Conservation (phyloP, 2,329 filamentous ascomycete genomes). For the Xenosphaeropsis pyriputrescens region DNA sequence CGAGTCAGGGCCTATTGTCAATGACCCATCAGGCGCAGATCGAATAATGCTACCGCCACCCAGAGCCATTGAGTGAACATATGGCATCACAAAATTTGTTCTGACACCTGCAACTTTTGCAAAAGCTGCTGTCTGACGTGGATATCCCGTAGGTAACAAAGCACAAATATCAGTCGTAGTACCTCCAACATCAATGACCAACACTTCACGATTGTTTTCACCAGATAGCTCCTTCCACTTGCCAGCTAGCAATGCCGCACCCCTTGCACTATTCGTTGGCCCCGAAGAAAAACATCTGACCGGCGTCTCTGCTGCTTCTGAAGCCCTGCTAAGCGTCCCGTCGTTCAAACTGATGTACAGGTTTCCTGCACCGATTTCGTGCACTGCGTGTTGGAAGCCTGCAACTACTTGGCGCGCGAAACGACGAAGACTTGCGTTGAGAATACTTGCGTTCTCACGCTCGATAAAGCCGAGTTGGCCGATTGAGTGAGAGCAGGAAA, state of each 20-base stretch:
- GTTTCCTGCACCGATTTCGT: constrained; percentile 30
- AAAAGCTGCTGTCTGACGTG: constrained; percentile 37
- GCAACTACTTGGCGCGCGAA: constrained; percentile 39
- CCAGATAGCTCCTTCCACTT: constrained; percentile 4
- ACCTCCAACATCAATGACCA: constrained; percentile 44
- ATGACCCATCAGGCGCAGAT: constrained; percentile 3
- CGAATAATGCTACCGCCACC: constrained; percentile 26
- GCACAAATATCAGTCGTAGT: constrained; percentile 46
- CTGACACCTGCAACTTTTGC: constrained; percentile 38
- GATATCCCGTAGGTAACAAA: constrained; percentile 39
- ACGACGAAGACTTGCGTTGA: constrained; percentile 42
- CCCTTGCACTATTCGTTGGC: constrained; percentile 45
- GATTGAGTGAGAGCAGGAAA: constrained; percentile 28
- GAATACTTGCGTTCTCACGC: constrained; percentile 41
- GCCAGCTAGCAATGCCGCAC: constrained; percentile 12
- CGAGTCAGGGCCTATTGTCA: constrained; percentile 34
- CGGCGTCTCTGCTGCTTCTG: constrained; percentile 33
- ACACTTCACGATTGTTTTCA: constrained; percentile 12
- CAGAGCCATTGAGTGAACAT: constrained; percentile 36
- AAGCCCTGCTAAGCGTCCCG: constrained; percentile 36
- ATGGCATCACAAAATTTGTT: constrained; percentile 38
- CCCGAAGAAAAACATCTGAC: constrained; percentile 45
- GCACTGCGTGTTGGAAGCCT: constrained; percentile 34
- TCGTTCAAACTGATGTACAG: constrained; percentile 47
- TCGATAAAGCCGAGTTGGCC: constrained; percentile 27